phyloP scores from a whole-genome alignment of 2,329 filamentous ascomycete species.

The Berkeleyomyces basicola region DNA sequence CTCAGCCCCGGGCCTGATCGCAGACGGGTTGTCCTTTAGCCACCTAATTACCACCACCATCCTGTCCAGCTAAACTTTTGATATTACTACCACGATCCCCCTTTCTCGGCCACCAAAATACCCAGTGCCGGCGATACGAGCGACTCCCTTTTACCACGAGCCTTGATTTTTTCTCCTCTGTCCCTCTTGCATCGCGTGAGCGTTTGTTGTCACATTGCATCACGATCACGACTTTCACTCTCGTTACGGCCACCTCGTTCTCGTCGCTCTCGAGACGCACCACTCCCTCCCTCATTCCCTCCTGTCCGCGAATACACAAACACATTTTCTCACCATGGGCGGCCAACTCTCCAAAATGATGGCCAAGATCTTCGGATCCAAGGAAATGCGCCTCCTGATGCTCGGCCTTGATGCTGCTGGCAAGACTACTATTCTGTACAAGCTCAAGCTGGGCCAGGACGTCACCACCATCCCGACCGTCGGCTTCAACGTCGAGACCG shows the following conservation, averaged over 20 bases:
- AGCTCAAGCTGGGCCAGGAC: constrained; percentile 94
- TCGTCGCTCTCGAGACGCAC: neutral
- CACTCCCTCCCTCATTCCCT: neutral
- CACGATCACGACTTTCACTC: neutral
- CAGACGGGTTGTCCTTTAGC: constrained; percentile 1
- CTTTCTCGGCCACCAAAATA: neutral
- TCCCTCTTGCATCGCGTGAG: neutral
- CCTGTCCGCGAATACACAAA: no score
- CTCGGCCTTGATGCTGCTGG: constrained; percentile 92
- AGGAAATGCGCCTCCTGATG: constrained; percentile 98
- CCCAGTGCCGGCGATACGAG: neutral
- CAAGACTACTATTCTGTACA: constrained; percentile 98
- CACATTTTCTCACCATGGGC: constrained; percentile 49
- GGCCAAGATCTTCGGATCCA: constrained; percentile 97
- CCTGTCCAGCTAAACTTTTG: neutral
- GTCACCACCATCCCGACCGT: constrained; percentile 97
- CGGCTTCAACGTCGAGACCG: constrained; percentile 97
- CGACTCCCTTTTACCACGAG: neutral
- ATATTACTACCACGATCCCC: neutral
- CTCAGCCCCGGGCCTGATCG: neutral
- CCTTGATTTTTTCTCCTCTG: neutral
- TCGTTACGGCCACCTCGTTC: neutral
- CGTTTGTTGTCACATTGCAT: neutral
- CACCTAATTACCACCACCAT: neutral
- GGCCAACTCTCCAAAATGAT: constrained; percentile 89